These are phyloP conservation scores for Wallacemonas rigidus DNA, from an alignment of 208 protist species.

Conservation along the genomic window DNA sequence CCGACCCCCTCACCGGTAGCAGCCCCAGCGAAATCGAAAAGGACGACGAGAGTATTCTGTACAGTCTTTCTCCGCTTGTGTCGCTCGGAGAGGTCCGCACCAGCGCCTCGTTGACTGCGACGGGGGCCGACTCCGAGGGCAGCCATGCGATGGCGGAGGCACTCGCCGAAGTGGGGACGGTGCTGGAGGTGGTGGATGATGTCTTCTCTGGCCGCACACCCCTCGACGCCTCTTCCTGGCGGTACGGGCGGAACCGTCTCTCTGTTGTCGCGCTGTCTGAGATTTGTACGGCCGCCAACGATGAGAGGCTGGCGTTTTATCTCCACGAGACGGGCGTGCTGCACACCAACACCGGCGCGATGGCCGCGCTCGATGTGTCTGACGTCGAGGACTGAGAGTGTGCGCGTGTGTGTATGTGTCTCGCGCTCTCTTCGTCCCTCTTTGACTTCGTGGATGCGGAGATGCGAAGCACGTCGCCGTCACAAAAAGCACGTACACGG, in stretches of 20 bases:
- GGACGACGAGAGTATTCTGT: neutral
- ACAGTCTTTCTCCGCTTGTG: too few relatives aligned
- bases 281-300: slow-evolving; percentile 16
- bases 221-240: slow-evolving; percentile 42
- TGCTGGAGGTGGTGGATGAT: slow-evolving; percentile 43
- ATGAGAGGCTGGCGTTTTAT: slow-evolving; percentile 19
- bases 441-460: too few relatives aligned
- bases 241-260: slow-evolving; percentile 70
- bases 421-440: too few relatives aligned
- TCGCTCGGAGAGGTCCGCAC: too few relatives aligned
- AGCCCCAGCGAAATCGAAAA: neutral
- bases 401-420: too few relatives aligned
- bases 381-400: neutral
- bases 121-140: too few relatives aligned
- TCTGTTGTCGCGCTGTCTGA: slow-evolving; percentile 41
- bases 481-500: too few relatives aligned
- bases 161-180: slow-evolving; percentile 49
- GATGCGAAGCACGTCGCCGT: too few relatives aligned
- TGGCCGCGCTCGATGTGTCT: slow-evolving; percentile 41
- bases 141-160: neutral
- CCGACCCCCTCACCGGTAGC: neutral
- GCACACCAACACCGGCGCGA: slow-evolving; percentile 29
- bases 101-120: too few relatives aligned
- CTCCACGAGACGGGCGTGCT: slow-evolving; percentile 53
- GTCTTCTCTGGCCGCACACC: slow-evolving; percentile 49